These are phyloP conservation scores for Ophiocordyceps robertsii DNA, from an alignment of 2,329 filamentous ascomycete genomes.

Conservation along the genomic window DNA sequence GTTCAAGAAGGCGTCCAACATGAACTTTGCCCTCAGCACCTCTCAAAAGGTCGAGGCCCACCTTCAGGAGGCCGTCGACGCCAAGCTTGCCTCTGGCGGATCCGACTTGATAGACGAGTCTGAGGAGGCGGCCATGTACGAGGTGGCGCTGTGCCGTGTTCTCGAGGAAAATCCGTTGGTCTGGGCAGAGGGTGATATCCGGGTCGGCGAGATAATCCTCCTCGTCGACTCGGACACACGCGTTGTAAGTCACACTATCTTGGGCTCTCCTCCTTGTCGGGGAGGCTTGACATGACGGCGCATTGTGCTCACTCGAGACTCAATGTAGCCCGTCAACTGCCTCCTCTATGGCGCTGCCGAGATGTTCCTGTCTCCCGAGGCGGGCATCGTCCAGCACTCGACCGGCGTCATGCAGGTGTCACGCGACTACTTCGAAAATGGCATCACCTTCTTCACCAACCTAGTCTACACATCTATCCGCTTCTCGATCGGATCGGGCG, in stretches of 20 bases:
- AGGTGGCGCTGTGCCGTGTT: constrained; percentile 32
- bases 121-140: constrained; percentile 32
- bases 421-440: constrained; percentile 58
- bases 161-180: constrained; percentile 31
- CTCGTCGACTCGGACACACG: constrained; percentile 57
- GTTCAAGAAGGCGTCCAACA: constrained; percentile 65
- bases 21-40: constrained; percentile 56
- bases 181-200: constrained; percentile 47
- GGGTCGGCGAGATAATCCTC: constrained; percentile 50
- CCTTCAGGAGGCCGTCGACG: constrained; percentile 23
- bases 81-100: constrained; percentile 5
- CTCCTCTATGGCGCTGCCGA: constrained; percentile 57
- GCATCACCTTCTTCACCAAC: constrained; percentile 67
- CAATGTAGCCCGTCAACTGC: constrained; percentile 40
- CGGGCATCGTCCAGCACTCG: constrained; percentile 58
- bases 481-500: constrained; percentile 57
- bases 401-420: constrained; percentile 69
- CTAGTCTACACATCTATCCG: constrained; percentile 62
- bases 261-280: too few relatives aligned
- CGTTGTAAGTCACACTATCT: constrained; percentile 21
- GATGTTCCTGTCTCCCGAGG: constrained; percentile 56
- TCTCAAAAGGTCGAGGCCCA: constrained; percentile 49
- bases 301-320: neutral
- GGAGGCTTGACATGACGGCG: neutral
- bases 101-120: constrained; percentile 11